Percentiles rank a stretch among this genome's conserved stretches.
Evolutionary conservation across 1,284 basidiomycete genomes (phyloP).

Genomic region (Trichosporon sp.): DNA sequence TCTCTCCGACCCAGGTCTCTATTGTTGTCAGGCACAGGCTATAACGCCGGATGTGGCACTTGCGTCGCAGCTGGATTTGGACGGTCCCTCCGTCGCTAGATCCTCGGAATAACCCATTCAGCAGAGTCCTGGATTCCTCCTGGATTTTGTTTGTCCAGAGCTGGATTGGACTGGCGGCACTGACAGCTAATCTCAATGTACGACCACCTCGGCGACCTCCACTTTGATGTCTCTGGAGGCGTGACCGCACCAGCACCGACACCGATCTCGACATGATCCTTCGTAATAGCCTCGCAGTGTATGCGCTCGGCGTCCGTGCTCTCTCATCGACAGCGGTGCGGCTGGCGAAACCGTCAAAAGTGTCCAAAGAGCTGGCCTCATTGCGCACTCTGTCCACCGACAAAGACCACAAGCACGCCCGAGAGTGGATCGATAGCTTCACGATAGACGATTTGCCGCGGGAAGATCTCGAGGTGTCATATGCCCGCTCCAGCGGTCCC

Average conservation of each 20-base stretch:
- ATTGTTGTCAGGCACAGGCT: not conserved
- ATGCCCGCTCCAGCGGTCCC: conserved; percentile 42
- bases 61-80: not conserved
- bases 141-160: not conserved
- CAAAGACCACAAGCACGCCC: conserved; percentile 25
- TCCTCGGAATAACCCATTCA: not conserved
- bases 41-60: not conserved
- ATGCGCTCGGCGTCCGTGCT: not conserved
- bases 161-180: not conserved
- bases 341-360: not conserved
- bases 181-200: not conserved
- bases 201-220: not conserved
- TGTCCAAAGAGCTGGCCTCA: conserved; percentile 10
- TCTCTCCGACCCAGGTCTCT: no score
- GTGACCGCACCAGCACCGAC: not conserved
- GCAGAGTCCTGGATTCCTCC: not conserved
- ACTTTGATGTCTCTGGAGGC: no score
- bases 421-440: conserved; percentile 37
- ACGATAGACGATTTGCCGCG: conserved; percentile 38
- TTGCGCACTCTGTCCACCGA: conserved; percentile 10
- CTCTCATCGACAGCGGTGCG: not conserved
- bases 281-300: not conserved
- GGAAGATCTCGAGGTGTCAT: conserved; percentile 30
- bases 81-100: not conserved
- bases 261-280: not conserved